Evolutionary conservation across 495 filamentous ascomycete genomes (phyloP).

Genomic region (Neurospora tetrasperma): DNA sequence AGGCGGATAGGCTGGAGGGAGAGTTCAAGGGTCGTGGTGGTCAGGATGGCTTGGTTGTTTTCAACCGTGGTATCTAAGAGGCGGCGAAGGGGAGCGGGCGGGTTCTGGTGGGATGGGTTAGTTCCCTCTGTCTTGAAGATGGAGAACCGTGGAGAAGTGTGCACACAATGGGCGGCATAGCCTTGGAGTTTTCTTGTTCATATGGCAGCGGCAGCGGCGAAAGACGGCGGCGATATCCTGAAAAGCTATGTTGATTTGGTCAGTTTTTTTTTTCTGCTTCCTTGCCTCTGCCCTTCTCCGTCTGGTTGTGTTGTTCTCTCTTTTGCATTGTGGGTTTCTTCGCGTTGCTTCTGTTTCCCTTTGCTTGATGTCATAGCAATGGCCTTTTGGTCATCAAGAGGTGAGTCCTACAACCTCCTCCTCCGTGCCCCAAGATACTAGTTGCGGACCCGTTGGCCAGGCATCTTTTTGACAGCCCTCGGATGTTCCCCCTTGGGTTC

Average conservation of each 20-base stretch:
- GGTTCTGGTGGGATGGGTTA: constrained; percentile 1
- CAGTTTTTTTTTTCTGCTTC: neutral
- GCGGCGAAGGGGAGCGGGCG: neutral
- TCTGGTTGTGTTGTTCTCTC: neutral
- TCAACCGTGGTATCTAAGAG: constrained; percentile 76
- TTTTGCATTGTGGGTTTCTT: neutral
- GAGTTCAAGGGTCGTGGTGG: constrained; percentile 77
- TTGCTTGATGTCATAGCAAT: neutral
- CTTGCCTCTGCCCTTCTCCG: neutral
- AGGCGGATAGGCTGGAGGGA: constrained; percentile 60
- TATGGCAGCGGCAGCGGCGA: neutral
- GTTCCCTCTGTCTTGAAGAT: neutral
- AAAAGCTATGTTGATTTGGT: neutral
- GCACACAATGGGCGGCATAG: constrained; percentile 1
- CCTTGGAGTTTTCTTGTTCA: constrained; percentile 6
- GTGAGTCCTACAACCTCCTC: neutral
- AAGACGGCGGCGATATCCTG: neutral
- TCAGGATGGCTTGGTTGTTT: constrained; percentile 65
- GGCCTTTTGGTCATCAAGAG: neutral
- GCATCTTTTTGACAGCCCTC: neutral
- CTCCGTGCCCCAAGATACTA: neutral
- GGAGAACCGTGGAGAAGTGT: neutral
- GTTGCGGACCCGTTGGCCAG: neutral
- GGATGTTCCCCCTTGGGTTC: neutral
- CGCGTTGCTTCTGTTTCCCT: neutral